phyloP scores from a whole-genome alignment of 1,284 basidiomycete species.

The Cutaneotrichosporon cutaneum region DNA sequence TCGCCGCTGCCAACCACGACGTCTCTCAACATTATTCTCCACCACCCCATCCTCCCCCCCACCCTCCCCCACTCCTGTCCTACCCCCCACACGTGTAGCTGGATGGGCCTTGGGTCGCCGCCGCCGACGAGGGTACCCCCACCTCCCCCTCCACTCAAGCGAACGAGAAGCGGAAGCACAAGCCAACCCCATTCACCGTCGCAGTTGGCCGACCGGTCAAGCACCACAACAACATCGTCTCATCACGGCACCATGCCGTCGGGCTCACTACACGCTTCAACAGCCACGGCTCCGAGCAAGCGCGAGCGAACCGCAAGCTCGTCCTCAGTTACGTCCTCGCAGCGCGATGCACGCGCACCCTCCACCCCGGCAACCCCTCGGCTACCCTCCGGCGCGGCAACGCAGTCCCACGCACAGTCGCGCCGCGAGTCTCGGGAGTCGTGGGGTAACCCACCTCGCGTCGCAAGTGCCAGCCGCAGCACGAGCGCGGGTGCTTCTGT shows the following conservation, averaged over 20 bases:
- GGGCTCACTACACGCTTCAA: background rate
- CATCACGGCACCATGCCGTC: constrained; percentile 2
- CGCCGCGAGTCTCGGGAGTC: constrained; percentile 1
- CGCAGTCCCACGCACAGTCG: background rate
- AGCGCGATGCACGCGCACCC: constrained; percentile 2
- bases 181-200: constrained; percentile 1
- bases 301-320: constrained; percentile 5
- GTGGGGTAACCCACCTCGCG: constrained; percentile 1
- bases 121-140: background rate
- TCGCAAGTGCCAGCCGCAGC: constrained; percentile 4
- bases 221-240: background rate
- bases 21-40: constrained; percentile 3
- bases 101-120: constrained; percentile 8
- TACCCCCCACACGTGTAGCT: background rate
- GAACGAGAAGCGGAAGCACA: constrained; percentile 3
- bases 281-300: background rate
- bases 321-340: background rate
- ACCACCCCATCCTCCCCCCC: background rate
- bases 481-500: background rate
- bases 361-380: background rate
- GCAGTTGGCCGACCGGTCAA: background rate
- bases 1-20: background rate
- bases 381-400: background rate
- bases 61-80: background rate
- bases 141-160: constrained; percentile 2